A percentile compares a stretch with the other conserved stretches of the same genome.
phyloP scores from a whole-genome alignment of 1,139 yeast genomes.

The Blastobotrys petasosporus region DNA sequence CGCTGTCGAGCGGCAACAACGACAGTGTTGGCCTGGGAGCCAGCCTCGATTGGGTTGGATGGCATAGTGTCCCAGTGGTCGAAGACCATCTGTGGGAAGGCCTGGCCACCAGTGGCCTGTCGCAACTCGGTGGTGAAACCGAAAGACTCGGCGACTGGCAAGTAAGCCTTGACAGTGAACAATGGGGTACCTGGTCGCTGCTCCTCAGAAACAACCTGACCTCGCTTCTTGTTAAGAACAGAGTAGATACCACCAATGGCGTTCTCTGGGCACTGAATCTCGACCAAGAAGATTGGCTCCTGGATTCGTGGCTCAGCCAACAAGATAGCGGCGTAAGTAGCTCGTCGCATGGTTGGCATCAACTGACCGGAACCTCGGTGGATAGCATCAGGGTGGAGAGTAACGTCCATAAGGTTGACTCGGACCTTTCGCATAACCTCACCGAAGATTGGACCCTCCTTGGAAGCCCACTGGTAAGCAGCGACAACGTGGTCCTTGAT shows the following conservation, averaged over 20 bases:
- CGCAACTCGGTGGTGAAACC: constrained; percentile 99
- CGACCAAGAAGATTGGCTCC: constrained; percentile 99
- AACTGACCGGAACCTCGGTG: constrained; percentile 99
- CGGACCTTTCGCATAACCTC: constrained; percentile 95
- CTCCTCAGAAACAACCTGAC: constrained; percentile 98
- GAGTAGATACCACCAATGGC: constrained; percentile 99
- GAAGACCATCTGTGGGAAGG: constrained; percentile 99
- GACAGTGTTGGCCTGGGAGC: constrained; percentile 92
- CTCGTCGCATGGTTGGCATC: constrained; percentile 99
- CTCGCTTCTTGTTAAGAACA: constrained; percentile 99
- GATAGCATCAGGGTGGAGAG: constrained; percentile 99
- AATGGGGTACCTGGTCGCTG: constrained; percentile 99
- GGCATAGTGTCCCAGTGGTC: constrained; percentile 93
- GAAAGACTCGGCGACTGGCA: constrained; percentile 99
- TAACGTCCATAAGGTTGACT: constrained; percentile 97
- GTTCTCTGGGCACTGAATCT: constrained; percentile 98
- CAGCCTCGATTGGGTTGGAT: constrained; percentile 91
- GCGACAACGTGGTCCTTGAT: constrained; percentile 99
- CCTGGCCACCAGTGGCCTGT: constrained; percentile 99
- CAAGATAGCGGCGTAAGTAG: constrained; percentile 95
- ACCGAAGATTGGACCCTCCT: constrained; percentile 99
- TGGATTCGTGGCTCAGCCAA: constrained; percentile 98
- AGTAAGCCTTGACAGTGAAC: constrained; percentile 98
- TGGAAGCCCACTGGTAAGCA: constrained; percentile 99
- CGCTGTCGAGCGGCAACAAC: constrained; percentile 90